Conservation (phyloP, 2,329 filamentous ascomycete species). For the Apiospora arundinis region DNA sequence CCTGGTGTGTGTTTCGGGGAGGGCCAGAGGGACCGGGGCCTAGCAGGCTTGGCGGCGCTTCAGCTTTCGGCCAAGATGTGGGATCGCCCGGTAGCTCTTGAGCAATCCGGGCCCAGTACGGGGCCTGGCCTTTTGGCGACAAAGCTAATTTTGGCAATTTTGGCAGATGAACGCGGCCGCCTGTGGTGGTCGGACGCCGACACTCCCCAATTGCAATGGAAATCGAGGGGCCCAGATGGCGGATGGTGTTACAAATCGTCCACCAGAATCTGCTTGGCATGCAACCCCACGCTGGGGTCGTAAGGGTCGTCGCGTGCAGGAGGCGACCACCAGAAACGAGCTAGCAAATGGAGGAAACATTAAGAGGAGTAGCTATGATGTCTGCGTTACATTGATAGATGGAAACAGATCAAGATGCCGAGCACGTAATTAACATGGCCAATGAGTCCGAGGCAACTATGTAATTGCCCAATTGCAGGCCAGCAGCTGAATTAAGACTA, state of each 20-base stretch:
- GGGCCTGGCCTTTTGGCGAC: background rate
- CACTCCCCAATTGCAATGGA: background rate
- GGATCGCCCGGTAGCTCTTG: slow-evolving; percentile 29
- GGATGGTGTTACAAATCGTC: slow-evolving; percentile 2
- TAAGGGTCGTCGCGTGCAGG: background rate
- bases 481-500: background rate
- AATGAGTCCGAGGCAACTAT: background rate
- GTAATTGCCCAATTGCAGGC: background rate
- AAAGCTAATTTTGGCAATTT: background rate
- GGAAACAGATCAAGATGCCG: background rate
- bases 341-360: background rate
- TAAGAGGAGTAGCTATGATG: slow-evolving; percentile 11
- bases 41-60: slow-evolving; percentile 33
- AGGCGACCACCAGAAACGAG: slow-evolving; percentile 12
- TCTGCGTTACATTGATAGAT: background rate
- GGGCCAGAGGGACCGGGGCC: slow-evolving; percentile 23
- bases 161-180: background rate
- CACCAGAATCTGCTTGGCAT: slow-evolving; percentile 11
- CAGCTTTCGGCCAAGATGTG: slow-evolving; percentile 35
- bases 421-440: background rate
- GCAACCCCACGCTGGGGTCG: slow-evolving; percentile 14
- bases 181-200: background rate
- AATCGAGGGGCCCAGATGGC: background rate
- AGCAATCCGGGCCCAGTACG: background rate
- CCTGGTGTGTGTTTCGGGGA: slow-evolving; percentile 1